Conservation (phyloP, 306 rosid genomes). For the Cicer bijugum region DNA sequence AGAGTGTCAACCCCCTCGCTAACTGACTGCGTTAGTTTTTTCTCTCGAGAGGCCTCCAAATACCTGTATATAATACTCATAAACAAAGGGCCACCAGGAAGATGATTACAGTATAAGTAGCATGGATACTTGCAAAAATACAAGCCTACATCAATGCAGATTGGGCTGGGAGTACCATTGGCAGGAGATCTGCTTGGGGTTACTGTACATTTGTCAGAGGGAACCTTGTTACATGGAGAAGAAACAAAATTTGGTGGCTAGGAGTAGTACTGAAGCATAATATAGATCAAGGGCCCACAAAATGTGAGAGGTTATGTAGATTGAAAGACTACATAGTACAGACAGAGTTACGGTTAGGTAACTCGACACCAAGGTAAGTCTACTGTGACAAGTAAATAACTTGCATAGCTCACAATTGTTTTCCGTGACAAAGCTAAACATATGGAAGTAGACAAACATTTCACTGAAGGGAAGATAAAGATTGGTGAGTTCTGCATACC, state of each 20-base stretch:
- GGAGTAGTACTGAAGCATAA: constrained; percentile 10
- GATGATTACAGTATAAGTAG: not conserved
- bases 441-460: constrained; percentile 20
- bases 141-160: constrained; percentile 5
- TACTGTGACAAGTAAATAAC: constrained; percentile 13
- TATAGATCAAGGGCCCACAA: constrained; percentile 2
- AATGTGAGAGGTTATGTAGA: constrained; percentile 16
- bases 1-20: constrained; percentile 94
- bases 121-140: not conserved
- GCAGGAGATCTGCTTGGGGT: not conserved
- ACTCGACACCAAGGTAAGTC: constrained; percentile 12
- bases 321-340: not conserved
- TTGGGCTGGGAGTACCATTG: not conserved
- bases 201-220: constrained; percentile 19
- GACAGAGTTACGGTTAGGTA: not conserved
- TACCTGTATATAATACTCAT: constrained; percentile 62
- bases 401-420: constrained; percentile 16
- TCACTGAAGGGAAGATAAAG: not conserved
- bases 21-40: constrained; percentile 60
- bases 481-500: not conserved
- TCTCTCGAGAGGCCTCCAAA: constrained; percentile 78
- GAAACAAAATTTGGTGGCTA: constrained; percentile 1
- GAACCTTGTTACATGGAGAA: not conserved
- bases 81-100: not conserved
- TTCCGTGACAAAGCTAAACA: not conserved